Evolutionary conservation across 1,284 basidiomycete genomes (phyloP).

Genomic region (Gastroboletus turbinatus): DNA sequence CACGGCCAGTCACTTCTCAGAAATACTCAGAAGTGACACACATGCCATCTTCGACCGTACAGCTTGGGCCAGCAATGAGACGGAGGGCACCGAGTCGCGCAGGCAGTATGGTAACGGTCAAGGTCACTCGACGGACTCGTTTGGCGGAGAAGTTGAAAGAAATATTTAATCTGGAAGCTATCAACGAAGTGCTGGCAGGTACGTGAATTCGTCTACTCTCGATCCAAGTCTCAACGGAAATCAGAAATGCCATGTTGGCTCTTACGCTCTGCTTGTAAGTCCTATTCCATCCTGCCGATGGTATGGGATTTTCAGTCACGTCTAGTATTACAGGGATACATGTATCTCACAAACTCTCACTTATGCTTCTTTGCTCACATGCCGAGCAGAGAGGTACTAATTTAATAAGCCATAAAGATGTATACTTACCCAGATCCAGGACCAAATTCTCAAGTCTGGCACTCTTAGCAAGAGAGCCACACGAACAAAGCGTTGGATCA

Average conservation of each 20-base stretch:
- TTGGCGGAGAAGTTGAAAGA: slow-evolving; percentile 84
- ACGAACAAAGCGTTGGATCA: slow-evolving; percentile 85
- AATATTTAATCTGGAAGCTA: slow-evolving; percentile 77
- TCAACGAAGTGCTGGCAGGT: slow-evolving; percentile 84
- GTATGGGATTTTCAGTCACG: slow-evolving; percentile 11
- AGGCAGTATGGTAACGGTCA: slow-evolving; percentile 70
- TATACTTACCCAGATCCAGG: slow-evolving; percentile 44
- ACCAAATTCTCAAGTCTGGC: slow-evolving; percentile 86
- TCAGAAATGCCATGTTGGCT: slow-evolving; percentile 88
- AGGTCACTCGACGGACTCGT: slow-evolving; percentile 64
- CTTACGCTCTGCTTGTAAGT: slow-evolving; percentile 81
- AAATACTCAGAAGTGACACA: slow-evolving; percentile 19
- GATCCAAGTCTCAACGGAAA: slow-evolving; percentile 18
- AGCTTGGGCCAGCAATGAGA: slow-evolving; percentile 26
- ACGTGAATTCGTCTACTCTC: slow-evolving; percentile 24
- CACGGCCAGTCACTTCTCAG: slow-evolving; percentile 37
- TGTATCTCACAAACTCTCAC: slow-evolving; percentile 91
- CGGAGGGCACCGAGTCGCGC: slow-evolving; percentile 40
- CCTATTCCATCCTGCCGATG: not conserved
- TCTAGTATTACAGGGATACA: slow-evolving; percentile 90
- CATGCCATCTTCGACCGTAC: slow-evolving; percentile 6
- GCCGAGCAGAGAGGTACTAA: slow-evolving; percentile 76
- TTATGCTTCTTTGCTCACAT: slow-evolving; percentile 98
- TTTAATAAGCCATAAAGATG: not conserved
- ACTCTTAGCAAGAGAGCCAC: slow-evolving; percentile 82